Evolutionary conservation across 495 filamentous ascomycete genomes (phyloP).

Genomic region (Hyphodiscus hymeniophilus): DNA sequence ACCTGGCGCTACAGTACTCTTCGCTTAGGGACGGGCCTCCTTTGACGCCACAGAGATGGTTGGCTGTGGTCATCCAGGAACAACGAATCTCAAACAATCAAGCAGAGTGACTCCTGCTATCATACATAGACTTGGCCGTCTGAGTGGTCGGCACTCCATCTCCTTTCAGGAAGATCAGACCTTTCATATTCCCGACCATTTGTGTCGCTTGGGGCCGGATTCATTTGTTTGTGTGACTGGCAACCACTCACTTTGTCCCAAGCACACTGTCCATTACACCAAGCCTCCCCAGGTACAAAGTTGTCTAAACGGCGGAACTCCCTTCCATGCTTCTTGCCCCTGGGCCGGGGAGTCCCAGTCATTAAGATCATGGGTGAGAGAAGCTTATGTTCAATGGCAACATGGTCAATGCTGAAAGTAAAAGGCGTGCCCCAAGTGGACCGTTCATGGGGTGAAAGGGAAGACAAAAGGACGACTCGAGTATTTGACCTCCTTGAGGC

Average conservation of each 20-base stretch:
- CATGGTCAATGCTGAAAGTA: no score
- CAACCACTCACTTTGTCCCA: constrained; percentile 7
- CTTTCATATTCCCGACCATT: neutral
- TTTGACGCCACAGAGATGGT: neutral
- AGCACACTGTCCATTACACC: neutral
- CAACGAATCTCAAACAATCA: neutral
- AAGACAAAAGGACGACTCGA: no score
- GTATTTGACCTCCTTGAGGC: constrained; percentile 5
- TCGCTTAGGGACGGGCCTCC: no score
- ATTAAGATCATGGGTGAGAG: neutral
- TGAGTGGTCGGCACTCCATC: neutral
- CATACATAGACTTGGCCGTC: neutral
- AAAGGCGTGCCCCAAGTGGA: no score
- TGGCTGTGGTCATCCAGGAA: neutral
- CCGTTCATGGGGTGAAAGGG: no score
- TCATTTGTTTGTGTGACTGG: constrained; percentile 1
- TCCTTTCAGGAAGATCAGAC: constrained; percentile 10
- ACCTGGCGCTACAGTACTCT: no score
- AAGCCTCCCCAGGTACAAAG: neutral
- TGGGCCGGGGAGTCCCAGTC: neutral
- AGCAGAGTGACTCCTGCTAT: neutral
- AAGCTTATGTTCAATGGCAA: no score
- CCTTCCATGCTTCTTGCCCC: neutral
- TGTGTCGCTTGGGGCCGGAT: neutral
- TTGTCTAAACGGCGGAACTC: neutral